These are phyloP conservation scores for Yarrowia sp. DNA, from an alignment of 805 yeast genomes.

Conservation along the genomic window DNA sequence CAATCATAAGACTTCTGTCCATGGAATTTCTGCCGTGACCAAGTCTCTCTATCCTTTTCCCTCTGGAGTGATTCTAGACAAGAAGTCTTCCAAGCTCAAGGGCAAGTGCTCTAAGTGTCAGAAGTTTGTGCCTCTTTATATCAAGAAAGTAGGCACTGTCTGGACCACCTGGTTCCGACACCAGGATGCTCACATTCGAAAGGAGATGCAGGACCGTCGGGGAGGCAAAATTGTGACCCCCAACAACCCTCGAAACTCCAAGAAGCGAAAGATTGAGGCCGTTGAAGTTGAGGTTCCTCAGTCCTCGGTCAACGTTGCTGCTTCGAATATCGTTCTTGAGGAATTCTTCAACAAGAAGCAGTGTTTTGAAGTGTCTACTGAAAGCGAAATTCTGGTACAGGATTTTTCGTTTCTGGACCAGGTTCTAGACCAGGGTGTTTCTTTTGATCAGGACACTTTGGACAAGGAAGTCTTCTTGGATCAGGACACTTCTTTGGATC, in stretches of 20 bases:
- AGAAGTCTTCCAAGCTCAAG: not conserved
- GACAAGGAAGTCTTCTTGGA: no score
- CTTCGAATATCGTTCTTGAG: not conserved
- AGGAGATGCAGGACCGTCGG: constrained; percentile 15
- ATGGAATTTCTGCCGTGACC: constrained; percentile 20
- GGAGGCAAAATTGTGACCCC: constrained; percentile 16
- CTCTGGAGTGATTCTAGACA: not conserved
- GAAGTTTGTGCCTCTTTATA: not conserved
- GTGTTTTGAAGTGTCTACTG: not conserved
- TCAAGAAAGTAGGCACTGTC: not conserved
- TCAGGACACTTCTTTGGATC: no score
- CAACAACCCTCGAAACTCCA: constrained; percentile 7
- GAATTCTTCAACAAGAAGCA: not conserved
- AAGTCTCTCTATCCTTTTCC: not conserved
- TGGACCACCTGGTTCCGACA: constrained; percentile 25
- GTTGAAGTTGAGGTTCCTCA: not conserved
- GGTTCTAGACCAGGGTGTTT: not conserved
- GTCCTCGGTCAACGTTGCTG: not conserved
- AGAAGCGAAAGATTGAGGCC: not conserved
- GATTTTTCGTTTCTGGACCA: not conserved
- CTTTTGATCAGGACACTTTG: no score
- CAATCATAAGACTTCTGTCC: not conserved
- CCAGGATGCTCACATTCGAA: constrained; percentile 9
- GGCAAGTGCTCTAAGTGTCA: constrained; percentile 9
- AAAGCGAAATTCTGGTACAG: no score